Percentiles rank a stretch among this genome's conserved stretches.
Evolutionary conservation across 768 basidiomycete genomes (phyloP).

Genomic region (Clavulina sp.): DNA sequence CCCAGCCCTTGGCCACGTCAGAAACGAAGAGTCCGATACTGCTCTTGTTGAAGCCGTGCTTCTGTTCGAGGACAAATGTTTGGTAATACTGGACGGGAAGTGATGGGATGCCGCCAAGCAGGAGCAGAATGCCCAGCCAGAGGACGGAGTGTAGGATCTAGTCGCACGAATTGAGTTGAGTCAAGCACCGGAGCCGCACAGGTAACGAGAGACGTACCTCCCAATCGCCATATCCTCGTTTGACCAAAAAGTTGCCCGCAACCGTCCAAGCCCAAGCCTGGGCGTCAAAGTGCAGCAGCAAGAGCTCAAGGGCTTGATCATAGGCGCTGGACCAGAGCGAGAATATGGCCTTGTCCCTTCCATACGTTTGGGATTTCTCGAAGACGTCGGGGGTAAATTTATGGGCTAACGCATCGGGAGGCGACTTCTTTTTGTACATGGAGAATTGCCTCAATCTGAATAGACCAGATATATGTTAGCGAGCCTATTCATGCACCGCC

Average conservation of each 20-base stretch:
- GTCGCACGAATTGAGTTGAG: neutral
- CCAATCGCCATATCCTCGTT: constrained; percentile 46
- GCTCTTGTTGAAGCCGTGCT: constrained; percentile 95
- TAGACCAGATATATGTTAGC: neutral
- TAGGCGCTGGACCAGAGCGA: constrained; percentile 55
- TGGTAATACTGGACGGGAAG: constrained; percentile 68
- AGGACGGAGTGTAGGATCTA: constrained; percentile 75
- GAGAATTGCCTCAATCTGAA: constrained; percentile 66
- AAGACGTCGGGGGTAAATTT: constrained; percentile 60
- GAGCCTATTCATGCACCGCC: constrained; percentile 1
- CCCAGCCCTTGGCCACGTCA: constrained; percentile 71
- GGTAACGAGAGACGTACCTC: constrained; percentile 32
- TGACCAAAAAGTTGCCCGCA: constrained; percentile 34
- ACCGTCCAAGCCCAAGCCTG: constrained; percentile 69
- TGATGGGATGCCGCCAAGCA: constrained; percentile 46
- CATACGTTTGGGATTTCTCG: constrained; percentile 81
- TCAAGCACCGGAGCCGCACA: neutral
- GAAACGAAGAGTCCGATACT: constrained; percentile 55
- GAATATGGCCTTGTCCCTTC: constrained; percentile 77
- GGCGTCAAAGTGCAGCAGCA: constrained; percentile 54
- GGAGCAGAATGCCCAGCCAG: constrained; percentile 50
- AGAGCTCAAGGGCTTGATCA: constrained; percentile 53
- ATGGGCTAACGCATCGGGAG: constrained; percentile 47
- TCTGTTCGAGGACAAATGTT: constrained; percentile 88
- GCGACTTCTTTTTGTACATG: constrained; percentile 56